Percentiles rank a stretch among this genome's conserved stretches.
phyloP scores from a whole-genome alignment of 176 grass and related monocot genomes.

The Miscanthus lutarioriparius region DNA sequence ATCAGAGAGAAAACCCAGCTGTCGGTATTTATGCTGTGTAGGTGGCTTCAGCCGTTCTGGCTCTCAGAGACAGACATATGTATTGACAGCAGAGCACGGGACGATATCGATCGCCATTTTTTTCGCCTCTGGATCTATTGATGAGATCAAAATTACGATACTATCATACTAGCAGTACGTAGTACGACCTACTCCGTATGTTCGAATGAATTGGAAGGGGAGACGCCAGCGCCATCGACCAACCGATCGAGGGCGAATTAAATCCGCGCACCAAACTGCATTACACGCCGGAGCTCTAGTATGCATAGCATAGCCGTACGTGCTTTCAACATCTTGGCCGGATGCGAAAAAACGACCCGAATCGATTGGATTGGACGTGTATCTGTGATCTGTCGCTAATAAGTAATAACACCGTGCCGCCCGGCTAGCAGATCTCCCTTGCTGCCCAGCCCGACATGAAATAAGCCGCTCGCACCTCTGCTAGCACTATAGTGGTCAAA shows the following conservation, averaged over 20 bases:
- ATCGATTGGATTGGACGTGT: slow-evolving; percentile 13
- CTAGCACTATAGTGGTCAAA: background rate
- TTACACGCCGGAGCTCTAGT: background rate
- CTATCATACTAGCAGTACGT: background rate
- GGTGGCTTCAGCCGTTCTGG: slow-evolving; percentile 15
- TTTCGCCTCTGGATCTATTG: background rate
- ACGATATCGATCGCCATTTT: background rate
- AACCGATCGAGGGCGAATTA: slow-evolving; percentile 22
- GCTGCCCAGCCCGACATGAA: background rate
- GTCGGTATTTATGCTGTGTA: slow-evolving; percentile 46
- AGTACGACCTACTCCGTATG: background rate
- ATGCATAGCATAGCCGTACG: too few relatives aligned
- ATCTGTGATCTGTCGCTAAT: background rate
- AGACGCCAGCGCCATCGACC: background rate
- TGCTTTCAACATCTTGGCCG: background rate
- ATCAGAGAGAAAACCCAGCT: slow-evolving; percentile 31
- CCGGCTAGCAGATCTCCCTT: background rate
- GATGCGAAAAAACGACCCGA: background rate
- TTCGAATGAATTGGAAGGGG: slow-evolving; percentile 11
- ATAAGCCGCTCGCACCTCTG: background rate
- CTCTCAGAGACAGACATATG: background rate
- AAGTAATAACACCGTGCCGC: too few relatives aligned
- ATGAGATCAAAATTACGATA: background rate
- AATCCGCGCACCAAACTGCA: slow-evolving; percentile 11
- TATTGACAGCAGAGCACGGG: background rate